Percentiles rank a stretch among this genome's conserved stretches.
Evolutionary conservation across 495 filamentous ascomycete genomes (phyloP).

Genomic region (Talaromyces nanjingensis): DNA sequence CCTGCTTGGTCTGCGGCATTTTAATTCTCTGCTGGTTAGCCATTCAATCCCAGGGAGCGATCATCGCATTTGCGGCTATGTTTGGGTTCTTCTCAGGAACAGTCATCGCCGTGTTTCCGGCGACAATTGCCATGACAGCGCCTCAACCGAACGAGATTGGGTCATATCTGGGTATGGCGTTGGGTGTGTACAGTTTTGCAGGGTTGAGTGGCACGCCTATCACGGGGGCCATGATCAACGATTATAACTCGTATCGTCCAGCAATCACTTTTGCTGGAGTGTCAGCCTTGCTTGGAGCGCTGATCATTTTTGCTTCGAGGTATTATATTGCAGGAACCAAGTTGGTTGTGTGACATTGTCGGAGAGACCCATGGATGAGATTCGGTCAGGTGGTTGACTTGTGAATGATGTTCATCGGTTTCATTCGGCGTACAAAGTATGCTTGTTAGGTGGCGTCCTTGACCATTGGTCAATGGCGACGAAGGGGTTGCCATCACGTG

Average conservation of each 20-base stretch:
- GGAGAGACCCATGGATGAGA: neutral
- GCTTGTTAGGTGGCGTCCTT: neutral
- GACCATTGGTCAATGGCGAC: neutral
- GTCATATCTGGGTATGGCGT: slow-evolving; percentile 33
- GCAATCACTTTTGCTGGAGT: slow-evolving; percentile 18
- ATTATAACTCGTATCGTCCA: slow-evolving; percentile 14
- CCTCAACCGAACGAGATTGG: slow-evolving; percentile 39
- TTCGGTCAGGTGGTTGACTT: neutral
- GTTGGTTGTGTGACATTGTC: neutral
- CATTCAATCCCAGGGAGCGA: slow-evolving; percentile 33
- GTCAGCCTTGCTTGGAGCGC: slow-evolving; percentile 12
- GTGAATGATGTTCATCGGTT: neutral
- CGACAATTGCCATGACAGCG: slow-evolving; percentile 18
- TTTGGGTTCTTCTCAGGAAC: slow-evolving; percentile 53
- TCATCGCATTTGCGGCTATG: slow-evolving; percentile 46
- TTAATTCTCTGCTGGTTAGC: slow-evolving; percentile 37
- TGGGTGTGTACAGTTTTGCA: slow-evolving; percentile 15
- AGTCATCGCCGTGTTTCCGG: slow-evolving; percentile 38
- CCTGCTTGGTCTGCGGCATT: slow-evolving; percentile 13
- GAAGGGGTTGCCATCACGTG: neutral
- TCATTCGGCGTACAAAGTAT: neutral
- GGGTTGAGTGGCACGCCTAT: slow-evolving; percentile 23
- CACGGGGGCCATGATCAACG: slow-evolving; percentile 18
- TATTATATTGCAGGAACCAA: slow-evolving; percentile 6
- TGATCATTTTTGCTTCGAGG: slow-evolving; percentile 9